Percentiles rank a stretch among this genome's conserved stretches.
Evolutionary conservation across 148 eudicot genomes (phyloP).

Genomic region (Camellia japonica): DNA sequence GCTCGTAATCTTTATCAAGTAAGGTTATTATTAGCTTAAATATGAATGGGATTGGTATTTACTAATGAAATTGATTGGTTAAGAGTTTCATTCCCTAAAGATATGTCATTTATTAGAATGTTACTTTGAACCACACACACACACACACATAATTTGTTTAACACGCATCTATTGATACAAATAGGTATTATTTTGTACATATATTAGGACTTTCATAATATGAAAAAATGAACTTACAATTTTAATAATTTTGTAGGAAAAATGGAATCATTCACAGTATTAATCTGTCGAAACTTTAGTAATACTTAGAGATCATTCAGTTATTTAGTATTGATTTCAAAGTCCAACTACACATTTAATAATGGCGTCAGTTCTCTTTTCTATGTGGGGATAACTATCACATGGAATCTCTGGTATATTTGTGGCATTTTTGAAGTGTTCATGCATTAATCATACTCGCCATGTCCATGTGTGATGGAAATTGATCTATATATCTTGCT

Average conservation of each 20-base stretch:
- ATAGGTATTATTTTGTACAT: neutral
- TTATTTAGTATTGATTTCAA: neutral
- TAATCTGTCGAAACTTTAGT: neutral
- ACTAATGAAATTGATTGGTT: neutral
- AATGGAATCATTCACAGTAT: neutral
- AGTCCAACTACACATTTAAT: neutral
- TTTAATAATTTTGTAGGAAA: neutral
- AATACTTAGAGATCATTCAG: neutral
- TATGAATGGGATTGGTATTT: neutral
- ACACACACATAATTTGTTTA: neutral
- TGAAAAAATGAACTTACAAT: too few relatives aligned
- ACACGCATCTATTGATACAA: neutral
- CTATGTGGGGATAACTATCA: neutral
- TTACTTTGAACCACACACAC: too few relatives aligned
- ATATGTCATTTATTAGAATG: too few relatives aligned
- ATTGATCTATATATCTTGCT: slow-evolving; percentile 15
- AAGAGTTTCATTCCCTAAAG: neutral
- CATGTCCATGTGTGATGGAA: neutral
- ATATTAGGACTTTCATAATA: neutral
- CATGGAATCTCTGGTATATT: neutral
- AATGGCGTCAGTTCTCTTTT: neutral
- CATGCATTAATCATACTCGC: neutral
- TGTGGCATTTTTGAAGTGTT: neutral
- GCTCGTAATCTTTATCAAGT: neutral
- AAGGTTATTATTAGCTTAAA: neutral